Base-by-base conservation (phyloP, 352 stramenopile species). In the Phytophthora litchii region DNA sequence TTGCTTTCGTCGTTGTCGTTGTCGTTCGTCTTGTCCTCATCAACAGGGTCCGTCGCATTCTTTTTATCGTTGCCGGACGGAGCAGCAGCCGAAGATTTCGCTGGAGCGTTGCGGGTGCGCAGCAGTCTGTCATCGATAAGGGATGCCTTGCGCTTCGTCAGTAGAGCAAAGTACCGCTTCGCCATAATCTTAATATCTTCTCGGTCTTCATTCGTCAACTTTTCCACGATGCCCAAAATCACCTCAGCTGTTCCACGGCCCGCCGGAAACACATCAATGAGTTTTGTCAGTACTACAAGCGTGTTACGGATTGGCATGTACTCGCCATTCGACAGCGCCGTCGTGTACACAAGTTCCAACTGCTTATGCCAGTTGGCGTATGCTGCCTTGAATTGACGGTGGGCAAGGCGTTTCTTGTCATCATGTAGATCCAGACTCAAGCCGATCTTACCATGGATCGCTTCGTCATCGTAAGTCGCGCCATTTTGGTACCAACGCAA, bases 161-260 rank as follows among this genome's bases (percentile, higher is more conserved):
- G 60, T 16, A 96, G 57, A 29, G 84, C 83, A 52, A 78, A 91
- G 64, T 96, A 96, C 6, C 88, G 81, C 49, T 88, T 89, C 13
- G 88, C 86, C 88, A 96, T 96, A 42, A 94, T 92, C 72, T 96
- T 94, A 35, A 96, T 86, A 55, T 96, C 88, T 60, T 95, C 85
- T 9, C 82, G 79, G 6, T 94, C 81, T 56, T 96, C 86, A n/a
- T 86, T 70, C 19, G 76, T 94, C 2, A 96, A 64, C 13, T 47
- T 65, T 35, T 92, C 78, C 16, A 94, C 76, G 7, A 89, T 79
- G 19, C 63, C 66, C n/a, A 93, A 50, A 53, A 95, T 60, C 32
- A 73, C 65, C 31, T 89, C 79, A 14, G 80, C 82, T 6, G 78
- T 83, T 17, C 67, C 74, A 23, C 78, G 79, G 11, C 76, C 75